phyloP scores from a whole-genome alignment of 306 rosid genomes.

The Pyrus pyrifolia region DNA sequence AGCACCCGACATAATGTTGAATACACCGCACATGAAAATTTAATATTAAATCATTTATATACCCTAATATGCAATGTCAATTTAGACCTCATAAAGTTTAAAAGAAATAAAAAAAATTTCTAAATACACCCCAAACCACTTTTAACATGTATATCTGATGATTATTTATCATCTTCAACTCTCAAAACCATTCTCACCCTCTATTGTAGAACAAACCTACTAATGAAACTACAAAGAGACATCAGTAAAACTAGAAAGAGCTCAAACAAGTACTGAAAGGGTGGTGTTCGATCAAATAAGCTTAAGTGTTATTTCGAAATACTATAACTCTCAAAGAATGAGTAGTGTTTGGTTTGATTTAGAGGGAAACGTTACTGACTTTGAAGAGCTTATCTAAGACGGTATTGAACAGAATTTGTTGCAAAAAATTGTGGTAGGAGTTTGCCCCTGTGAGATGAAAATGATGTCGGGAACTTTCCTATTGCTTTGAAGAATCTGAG shows the following conservation, averaged over 20 bases:
- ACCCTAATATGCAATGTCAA: no score
- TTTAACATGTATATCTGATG: no score
- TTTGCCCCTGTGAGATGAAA: slow-evolving; percentile 68
- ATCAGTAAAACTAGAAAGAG: slow-evolving; percentile 5
- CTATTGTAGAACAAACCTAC: no score
- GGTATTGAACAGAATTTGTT: slow-evolving; percentile 44
- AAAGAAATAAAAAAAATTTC: no score
- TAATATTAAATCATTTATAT: no score
- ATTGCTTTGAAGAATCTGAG: slow-evolving; percentile 29
- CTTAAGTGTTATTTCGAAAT: slow-evolving; percentile 50
- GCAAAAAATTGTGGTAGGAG: slow-evolving; percentile 53
- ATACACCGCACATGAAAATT: no score
- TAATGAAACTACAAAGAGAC: slow-evolving; percentile 1
- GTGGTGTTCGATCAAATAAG: slow-evolving; percentile 48
- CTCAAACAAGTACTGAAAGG: slow-evolving; percentile 43
- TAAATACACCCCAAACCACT: no score
- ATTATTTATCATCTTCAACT: no score
- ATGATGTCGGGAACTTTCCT: slow-evolving; percentile 19
- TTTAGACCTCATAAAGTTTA: no score
- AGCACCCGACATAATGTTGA: no score
- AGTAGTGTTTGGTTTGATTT: slow-evolving; percentile 68
- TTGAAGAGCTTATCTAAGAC: slow-evolving; percentile 59
- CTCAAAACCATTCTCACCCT: no score
- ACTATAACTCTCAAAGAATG: slow-evolving; percentile 57
- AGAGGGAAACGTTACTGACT: slow-evolving; percentile 36